A percentile compares a stretch with the other conserved stretches of the same genome.
These are phyloP conservation scores for Omphalotus olearius DNA, from an alignment of 1,284 basidiomycete species.

Conservation along the genomic window DNA sequence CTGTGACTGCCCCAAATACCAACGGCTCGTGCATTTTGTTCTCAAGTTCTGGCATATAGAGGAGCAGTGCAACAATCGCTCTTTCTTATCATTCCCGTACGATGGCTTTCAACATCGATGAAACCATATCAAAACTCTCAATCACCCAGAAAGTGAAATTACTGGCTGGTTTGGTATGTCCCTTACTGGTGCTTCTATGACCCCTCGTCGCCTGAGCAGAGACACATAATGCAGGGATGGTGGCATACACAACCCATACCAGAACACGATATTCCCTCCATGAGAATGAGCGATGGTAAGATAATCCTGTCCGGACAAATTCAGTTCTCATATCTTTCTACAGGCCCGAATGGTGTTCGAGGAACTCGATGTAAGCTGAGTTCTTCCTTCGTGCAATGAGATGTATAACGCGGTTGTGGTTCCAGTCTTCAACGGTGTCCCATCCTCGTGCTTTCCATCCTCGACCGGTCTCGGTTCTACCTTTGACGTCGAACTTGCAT, in stretches of 20 bases:
- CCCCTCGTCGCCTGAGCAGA: background rate
- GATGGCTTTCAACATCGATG: constrained; percentile 31
- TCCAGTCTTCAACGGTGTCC: constrained; percentile 44
- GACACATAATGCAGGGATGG: constrained; percentile 32
- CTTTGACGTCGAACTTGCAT: constrained; percentile 43
- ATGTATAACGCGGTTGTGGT: background rate
- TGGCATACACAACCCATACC: constrained; percentile 47
- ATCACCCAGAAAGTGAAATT: constrained; percentile 40
- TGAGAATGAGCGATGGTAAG: constrained; percentile 41
- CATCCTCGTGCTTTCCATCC: constrained; percentile 44
- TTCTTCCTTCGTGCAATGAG: constrained; percentile 1
- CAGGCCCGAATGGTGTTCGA: constrained; percentile 49
- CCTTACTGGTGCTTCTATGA: background rate
- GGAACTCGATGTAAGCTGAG: constrained; percentile 37
- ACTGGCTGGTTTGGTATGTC: constrained; percentile 33
- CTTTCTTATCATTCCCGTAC: background rate
- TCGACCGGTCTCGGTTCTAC: constrained; percentile 47
- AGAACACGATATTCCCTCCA: constrained; percentile 39
- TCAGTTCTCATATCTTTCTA: background rate
- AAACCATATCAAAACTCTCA: constrained; percentile 31
- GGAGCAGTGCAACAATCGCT: too few species aligned
- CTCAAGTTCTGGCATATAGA: too few species aligned
- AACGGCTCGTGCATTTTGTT: too few species aligned
- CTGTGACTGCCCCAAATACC: too few species aligned
- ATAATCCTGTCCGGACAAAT: background rate